Evolutionary conservation across 2,329 filamentous ascomycete genomes (phyloP).

Genomic region (Alternaria brassicae): DNA sequence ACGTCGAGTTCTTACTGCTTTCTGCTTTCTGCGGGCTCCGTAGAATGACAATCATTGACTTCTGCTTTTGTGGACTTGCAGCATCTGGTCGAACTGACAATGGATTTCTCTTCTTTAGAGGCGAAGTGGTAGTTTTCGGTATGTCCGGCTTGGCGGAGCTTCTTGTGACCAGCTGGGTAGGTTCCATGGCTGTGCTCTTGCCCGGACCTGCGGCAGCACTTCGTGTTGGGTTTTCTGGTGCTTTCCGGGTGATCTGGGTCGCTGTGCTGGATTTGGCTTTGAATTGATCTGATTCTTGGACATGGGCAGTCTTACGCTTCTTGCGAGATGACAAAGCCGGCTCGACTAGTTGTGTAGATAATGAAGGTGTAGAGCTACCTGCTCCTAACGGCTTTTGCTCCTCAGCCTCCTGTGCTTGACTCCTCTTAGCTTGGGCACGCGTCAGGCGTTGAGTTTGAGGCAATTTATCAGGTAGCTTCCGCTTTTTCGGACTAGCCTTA

Average conservation of each 20-base stretch:
- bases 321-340: background rate
- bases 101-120: background rate
- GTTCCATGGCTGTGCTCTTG: background rate
- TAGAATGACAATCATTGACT: constrained; percentile 6
- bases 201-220: background rate
- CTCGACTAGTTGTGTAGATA: constrained; percentile 36
- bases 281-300: background rate
- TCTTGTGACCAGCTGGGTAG: background rate
- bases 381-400: background rate
- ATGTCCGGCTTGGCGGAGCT: background rate
- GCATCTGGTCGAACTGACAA: background rate
- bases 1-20: background rate
- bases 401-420: constrained; percentile 2
- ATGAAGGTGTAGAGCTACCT: background rate
- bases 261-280: background rate
- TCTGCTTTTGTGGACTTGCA: background rate
- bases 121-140: background rate
- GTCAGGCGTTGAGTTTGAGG: constrained; percentile 9
- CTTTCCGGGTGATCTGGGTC: background rate
- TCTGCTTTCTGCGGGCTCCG: background rate
- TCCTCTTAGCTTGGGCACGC: constrained; percentile 18
- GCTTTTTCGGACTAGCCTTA: constrained; percentile 7
- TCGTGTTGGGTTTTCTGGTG: background rate
- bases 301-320: constrained; percentile 5
- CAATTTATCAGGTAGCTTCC: constrained; percentile 9